Percentiles rank a stretch among this genome's conserved stretches.
Conservation (phyloP, 2,329 filamentous ascomycete genomes). For the Neonectria coccinea region DNA sequence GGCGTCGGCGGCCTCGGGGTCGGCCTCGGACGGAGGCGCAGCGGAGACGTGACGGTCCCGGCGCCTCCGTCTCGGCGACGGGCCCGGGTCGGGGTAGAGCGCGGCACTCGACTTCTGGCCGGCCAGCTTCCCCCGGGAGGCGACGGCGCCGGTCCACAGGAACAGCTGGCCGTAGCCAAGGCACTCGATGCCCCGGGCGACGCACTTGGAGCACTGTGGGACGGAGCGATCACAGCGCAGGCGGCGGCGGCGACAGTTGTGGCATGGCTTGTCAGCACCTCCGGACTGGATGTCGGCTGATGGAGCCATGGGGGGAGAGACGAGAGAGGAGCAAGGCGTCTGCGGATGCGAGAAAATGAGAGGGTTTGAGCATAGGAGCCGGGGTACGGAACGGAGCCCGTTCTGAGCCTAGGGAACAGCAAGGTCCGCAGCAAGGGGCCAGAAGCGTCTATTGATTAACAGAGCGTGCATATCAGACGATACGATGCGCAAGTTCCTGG, state of each 20-base stretch:
- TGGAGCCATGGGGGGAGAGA: slow-evolving; percentile 40
- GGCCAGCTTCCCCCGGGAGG: slow-evolving; percentile 56
- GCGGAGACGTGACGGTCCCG: slow-evolving; percentile 29
- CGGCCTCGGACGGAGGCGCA: slow-evolving; percentile 29
- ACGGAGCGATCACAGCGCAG: slow-evolving; percentile 65
- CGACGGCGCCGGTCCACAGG: slow-evolving; percentile 63
- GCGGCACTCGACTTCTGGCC: slow-evolving; percentile 54
- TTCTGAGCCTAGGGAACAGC: slow-evolving; percentile 23
- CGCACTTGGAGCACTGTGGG: slow-evolving; percentile 65
- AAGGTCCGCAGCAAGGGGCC: slow-evolving; percentile 34
- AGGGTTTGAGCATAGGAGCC: slow-evolving; percentile 19
- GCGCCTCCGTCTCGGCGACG: slow-evolving; percentile 25
- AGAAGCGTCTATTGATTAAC: slow-evolving; percentile 37
- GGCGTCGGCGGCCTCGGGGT: slow-evolving; percentile 25
- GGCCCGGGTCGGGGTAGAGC: slow-evolving; percentile 38
- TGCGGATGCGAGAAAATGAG: slow-evolving; percentile 25
- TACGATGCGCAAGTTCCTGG: slow-evolving; percentile 7
- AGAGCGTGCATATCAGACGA: slow-evolving; percentile 21
- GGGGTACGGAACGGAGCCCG: slow-evolving; percentile 20
- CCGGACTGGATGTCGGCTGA: slow-evolving; percentile 26
- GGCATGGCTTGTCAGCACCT: slow-evolving; percentile 55
- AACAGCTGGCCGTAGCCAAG: slow-evolving; percentile 66
- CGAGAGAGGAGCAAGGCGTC: slow-evolving; percentile 2
- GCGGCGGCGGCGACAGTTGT: slow-evolving; percentile 66
- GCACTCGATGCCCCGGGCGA: slow-evolving; percentile 61